phyloP scores from a whole-genome alignment of 2,329 filamentous ascomycete species.

The Xylariaceae sp. region DNA sequence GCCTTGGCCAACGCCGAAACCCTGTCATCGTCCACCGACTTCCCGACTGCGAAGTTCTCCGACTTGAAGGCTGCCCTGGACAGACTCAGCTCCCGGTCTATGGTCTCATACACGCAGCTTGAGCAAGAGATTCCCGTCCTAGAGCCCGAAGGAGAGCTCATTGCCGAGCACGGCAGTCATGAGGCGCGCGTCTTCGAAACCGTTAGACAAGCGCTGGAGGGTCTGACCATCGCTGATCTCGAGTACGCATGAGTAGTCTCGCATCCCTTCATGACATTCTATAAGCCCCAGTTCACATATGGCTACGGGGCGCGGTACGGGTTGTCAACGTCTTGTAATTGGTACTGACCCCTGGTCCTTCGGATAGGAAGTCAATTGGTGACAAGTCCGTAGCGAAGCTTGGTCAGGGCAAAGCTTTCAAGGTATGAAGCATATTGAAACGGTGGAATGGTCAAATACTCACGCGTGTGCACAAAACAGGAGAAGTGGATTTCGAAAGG shows the following conservation, averaged over 20 bases:
- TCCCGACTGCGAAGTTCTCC: constrained; percentile 5
- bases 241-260: constrained; percentile 4
- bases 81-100: constrained; percentile 6
- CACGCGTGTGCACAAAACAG: constrained; percentile 7
- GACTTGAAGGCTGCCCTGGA: constrained; percentile 13
- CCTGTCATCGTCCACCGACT: constrained; percentile 6
- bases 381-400: constrained; percentile 71
- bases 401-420: constrained; percentile 94
- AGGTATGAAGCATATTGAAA: constrained; percentile 26
- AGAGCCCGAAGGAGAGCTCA: constrained; percentile 10
- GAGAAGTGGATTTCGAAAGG: constrained; percentile 59
- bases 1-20: constrained; percentile 4
- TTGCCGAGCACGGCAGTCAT: constrained; percentile 11
- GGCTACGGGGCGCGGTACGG: background rate
- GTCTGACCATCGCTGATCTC: constrained; percentile 6
- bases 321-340: background rate
- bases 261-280: background rate
- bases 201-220: constrained; percentile 8
- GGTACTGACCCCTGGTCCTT: background rate
- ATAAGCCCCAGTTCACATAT: background rate
- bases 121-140: constrained; percentile 6
- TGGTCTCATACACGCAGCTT: constrained; percentile 6
- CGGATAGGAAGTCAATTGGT: constrained; percentile 51
- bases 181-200: constrained; percentile 14
- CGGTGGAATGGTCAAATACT: background rate